Base-by-base conservation (phyloP, 1,284 basidiomycete genomes). In the Termitomyces sp. region DNA sequence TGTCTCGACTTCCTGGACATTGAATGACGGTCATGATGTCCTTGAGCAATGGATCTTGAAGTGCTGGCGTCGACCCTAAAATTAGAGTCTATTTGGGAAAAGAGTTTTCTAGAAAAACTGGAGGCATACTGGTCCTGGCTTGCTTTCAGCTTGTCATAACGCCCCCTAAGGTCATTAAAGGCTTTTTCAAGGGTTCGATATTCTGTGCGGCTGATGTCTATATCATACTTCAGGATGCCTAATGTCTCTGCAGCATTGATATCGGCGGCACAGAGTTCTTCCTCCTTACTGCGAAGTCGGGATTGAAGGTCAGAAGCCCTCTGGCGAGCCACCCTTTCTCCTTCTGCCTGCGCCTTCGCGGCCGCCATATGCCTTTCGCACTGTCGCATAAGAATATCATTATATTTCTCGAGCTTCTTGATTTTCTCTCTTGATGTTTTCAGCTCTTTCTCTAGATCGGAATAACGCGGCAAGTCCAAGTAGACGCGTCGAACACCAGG, bases 401-500 rank as follows among this genome's bases (percentile, higher is more conserved):
- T 76, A 49, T 82, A 74, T 34, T 60, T 65, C 40, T 67, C 60
- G 9, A 79, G 67, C 5, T 57, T 61, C 15, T 64, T 66, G 36
- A 76, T 67, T 50, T 65, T 71, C 41, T 60, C 68, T 51, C 71
- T 71, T 34, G 71, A 68, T 5, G 57, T 59, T 2, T 61, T 61
- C 40, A 78, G 62, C 28, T 70, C 65, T 50, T 65, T 64, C 48
- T 66, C 55, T 1, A 69, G 58, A n/a, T 55, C 57, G 4, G 58
- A 49, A 10, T 69, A 53, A 4, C 67, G 66, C 6, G 71, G 61
- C 13, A 67, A 54, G 55, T 81, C 80, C 58, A 84, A 64, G 61
- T 79, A 86, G 34, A 87, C 67, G 60, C 78, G 80, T 59, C 84
- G 81, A 28, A 86, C 68, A 49, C 70, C 68, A 6, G 81, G 76